These are phyloP conservation scores for Wallacemonas sp. DNA, from an alignment of 208 protist species.

Conservation along the genomic window DNA sequence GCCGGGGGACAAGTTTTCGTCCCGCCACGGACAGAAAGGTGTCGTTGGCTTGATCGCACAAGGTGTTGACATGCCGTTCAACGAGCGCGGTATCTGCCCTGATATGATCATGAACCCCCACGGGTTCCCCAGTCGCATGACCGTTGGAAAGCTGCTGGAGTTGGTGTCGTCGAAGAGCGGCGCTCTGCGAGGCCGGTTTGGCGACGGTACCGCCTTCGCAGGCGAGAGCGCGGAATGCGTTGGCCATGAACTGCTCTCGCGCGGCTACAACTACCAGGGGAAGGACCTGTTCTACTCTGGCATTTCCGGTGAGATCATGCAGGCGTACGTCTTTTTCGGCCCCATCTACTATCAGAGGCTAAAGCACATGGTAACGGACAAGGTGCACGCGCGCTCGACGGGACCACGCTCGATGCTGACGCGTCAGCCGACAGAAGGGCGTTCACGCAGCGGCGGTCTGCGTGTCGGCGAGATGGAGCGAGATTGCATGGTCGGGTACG, in stretches of 20 bases:
- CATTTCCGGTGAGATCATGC: constrained; percentile 97
- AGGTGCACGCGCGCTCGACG: constrained; percentile 98
- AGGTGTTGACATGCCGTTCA: constrained; percentile 99
- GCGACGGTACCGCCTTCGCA: constrained; percentile 97
- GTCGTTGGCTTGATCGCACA: constrained; percentile 98
- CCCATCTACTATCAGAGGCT: constrained; percentile 99
- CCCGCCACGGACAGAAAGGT: constrained; percentile 99
- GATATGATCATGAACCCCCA: constrained; percentile 99
- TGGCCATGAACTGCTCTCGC: constrained; percentile 68
- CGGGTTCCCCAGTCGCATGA: constrained; percentile 99
- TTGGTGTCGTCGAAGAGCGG: constrained; percentile 97
- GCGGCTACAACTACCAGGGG: constrained; percentile 98
- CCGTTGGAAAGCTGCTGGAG: constrained; percentile 99
- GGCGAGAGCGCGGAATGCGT: constrained; percentile 95
- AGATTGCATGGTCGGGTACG: constrained; percentile 99
- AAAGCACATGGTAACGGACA: constrained; percentile 99
- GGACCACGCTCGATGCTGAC: constrained; percentile 96
- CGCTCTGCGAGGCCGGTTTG: constrained; percentile 90
- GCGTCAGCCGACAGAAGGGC: constrained; percentile 99
- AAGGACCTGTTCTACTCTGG: constrained; percentile 98
- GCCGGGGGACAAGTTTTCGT: constrained; percentile 99
- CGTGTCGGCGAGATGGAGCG: constrained; percentile 99
- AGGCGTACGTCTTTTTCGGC: constrained; percentile 99
- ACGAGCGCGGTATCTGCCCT: constrained; percentile 95
- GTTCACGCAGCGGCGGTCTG: constrained; percentile 97